Base-by-base conservation (phyloP, 257 asterid species). In the Echium plantagineum region DNA sequence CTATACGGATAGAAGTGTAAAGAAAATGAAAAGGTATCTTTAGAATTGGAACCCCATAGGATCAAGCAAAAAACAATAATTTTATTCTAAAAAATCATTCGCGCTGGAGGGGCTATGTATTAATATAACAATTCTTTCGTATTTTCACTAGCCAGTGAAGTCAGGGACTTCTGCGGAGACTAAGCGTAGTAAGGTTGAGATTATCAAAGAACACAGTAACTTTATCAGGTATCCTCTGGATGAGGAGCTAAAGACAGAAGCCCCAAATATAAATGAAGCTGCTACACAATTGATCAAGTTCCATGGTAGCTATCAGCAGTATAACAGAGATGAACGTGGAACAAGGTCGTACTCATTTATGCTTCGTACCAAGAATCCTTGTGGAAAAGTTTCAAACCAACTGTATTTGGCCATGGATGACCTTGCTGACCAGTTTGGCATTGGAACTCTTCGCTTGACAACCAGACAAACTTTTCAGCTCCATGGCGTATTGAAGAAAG, bases 341-440 rank as follows among this genome's bases (percentile, higher is more conserved):
- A 28, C 66, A 9, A 88, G 66, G 72, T 84, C 94, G 19, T 91
- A 88, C 78, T 85, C 98, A 0, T 91, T 88, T 67, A 88, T 91
- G 98, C 96, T 88, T 67, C 94, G 98, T 15, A 85, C 96, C 12
- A 91, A 85, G 83, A 91, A 91, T 74, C 98, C 98, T n/a, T 85
- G 94, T 74, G 98, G 96, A 55, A 86, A 91, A 75, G 95, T 88
- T 67, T 80, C 98, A 7, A 91, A 88, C 85, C 71, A 79, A 63
- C 94, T 91, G 63, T 91, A 88, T 72, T 74, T 81, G 62, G 90
- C 66, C 69, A 88, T 91, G 98, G 98, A 91, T 66, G 94, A 91
- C 70, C 84, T 91, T 63, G 96, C 98, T 3, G 98, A 91, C 63
- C 85, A 91, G 72, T 91, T 88, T 67, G 98, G 98, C 42, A 91